These are phyloP conservation scores for Arthrinium phaeospermum DNA, from an alignment of 2,329 filamentous ascomycete genomes.

Conservation along the genomic window DNA sequence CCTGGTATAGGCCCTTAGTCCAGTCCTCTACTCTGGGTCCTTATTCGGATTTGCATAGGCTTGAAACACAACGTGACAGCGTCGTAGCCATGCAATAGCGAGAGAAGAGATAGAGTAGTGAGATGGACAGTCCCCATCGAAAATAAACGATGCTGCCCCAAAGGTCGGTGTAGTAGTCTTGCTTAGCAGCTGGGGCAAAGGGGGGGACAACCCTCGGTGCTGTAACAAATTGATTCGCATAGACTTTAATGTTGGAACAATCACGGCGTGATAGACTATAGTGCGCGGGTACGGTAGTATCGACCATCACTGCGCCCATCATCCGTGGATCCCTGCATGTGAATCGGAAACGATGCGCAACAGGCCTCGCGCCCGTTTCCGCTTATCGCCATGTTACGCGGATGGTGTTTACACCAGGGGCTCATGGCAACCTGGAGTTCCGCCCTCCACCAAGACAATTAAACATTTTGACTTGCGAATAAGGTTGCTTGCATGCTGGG, in stretches of 20 bases:
- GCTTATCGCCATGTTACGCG: neutral
- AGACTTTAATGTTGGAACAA: neutral
- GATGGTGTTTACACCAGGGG: neutral
- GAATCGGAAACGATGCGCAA: neutral
- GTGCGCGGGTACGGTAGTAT: neutral
- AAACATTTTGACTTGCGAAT: constrained; percentile 3
- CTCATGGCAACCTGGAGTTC: neutral
- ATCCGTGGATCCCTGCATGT: neutral
- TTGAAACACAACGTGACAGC: constrained; percentile 15
- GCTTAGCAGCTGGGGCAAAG: neutral
- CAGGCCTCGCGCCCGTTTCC: neutral
- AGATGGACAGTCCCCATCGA: neutral
- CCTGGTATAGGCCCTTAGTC: neutral
- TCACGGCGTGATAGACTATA: neutral
- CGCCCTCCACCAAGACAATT: neutral
- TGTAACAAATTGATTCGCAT: neutral
- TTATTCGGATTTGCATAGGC: constrained; percentile 5
- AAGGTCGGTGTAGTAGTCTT: constrained; percentile 14
- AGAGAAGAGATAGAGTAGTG: neutral
- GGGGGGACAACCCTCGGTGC: neutral
- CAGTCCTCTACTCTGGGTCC: neutral
- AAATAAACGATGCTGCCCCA: neutral
- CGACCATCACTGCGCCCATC: neutral
- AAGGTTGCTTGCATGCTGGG: neutral
- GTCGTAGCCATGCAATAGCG: constrained; percentile 5